Conservation (phyloP, 1,284 basidiomycete species). For the Puccinia triticina region DNA sequence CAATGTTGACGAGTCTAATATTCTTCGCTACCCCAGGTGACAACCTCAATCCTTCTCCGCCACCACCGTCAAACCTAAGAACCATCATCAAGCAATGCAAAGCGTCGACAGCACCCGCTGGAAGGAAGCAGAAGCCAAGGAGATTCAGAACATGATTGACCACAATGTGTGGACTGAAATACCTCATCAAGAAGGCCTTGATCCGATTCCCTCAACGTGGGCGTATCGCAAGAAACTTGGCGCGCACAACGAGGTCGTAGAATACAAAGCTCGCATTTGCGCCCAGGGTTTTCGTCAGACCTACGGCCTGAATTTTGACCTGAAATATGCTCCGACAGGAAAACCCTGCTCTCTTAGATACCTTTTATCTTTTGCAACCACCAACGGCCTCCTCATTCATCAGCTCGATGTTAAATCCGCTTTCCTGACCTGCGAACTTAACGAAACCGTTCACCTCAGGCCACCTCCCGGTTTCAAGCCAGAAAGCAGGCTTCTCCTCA, state of each 20-base stretch:
- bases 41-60: neutral
- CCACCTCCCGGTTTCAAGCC: neutral
- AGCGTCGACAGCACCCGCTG: neutral
- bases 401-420: constrained; percentile 7
- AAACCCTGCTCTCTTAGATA: neutral
- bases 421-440: neutral
- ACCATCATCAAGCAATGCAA: neutral
- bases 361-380: neutral
- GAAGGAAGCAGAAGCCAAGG: neutral
- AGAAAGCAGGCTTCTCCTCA: neutral
- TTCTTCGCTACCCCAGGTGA: neutral
- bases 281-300: too few species aligned
- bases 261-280: too few species aligned
- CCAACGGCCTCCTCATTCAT: too few species aligned
- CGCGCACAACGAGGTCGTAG: too few species aligned
- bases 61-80: neutral
- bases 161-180: too few species aligned
- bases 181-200: too few species aligned
- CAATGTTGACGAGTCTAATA: neutral
- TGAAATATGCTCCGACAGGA: neutral
- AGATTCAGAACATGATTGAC: too few species aligned
- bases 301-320: neutral
- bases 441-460: neutral
- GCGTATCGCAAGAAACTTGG: too few species aligned
- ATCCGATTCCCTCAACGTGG: too few species aligned